Evolutionary conservation across 2,329 filamentous ascomycete species (phyloP).

Genomic region (Alternaria infectoria): DNA sequence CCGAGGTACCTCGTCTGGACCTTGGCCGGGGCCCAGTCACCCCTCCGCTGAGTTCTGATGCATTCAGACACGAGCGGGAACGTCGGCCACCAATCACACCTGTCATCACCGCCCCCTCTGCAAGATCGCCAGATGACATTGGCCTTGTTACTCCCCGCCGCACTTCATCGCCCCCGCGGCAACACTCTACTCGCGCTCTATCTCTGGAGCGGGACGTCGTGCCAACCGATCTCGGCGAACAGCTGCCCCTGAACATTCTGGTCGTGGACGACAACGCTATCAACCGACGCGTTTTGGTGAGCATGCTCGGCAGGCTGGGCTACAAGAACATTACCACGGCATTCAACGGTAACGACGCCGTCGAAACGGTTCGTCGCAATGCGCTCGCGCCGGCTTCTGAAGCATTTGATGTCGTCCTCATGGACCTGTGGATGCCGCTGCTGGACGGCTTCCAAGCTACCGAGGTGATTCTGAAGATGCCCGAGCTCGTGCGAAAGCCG

Average conservation of each 20-base stretch:
- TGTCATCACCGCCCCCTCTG: conserved; percentile 17
- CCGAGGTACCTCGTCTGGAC: conserved; percentile 27
- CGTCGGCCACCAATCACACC: conserved; percentile 16
- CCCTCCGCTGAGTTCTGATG: conserved; percentile 35
- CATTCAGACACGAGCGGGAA: conserved; percentile 24
- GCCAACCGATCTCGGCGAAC: conserved; percentile 57
- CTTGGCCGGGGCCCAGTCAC: conserved; percentile 31
- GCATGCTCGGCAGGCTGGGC: conserved; percentile 71
- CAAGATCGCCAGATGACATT: conserved; percentile 9
- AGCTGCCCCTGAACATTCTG: conserved; percentile 70
- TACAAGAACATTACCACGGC: conserved; percentile 69
- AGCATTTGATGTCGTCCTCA: conserved; percentile 68
- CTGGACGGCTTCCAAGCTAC: conserved; percentile 76
- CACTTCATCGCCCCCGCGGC: conserved; percentile 36
- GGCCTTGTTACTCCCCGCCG: conserved; percentile 38
- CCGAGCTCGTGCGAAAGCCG: conserved; percentile 34
- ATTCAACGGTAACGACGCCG: conserved; percentile 71
- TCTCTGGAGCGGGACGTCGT: conserved; percentile 30
- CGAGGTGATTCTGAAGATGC: conserved; percentile 64
- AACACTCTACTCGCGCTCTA: conserved; percentile 19
- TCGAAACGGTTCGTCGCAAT: conserved; percentile 63
- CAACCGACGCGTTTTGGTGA: conserved; percentile 70
- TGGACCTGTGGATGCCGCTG: conserved; percentile 80
- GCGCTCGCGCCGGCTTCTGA: conserved; percentile 26
- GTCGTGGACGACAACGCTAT: conserved; percentile 77